Evolutionary conservation across 2,329 filamentous ascomycete species (phyloP), one percentile per base, ranked within the genome.

Genomic region (Penicillium sp.): DNA sequence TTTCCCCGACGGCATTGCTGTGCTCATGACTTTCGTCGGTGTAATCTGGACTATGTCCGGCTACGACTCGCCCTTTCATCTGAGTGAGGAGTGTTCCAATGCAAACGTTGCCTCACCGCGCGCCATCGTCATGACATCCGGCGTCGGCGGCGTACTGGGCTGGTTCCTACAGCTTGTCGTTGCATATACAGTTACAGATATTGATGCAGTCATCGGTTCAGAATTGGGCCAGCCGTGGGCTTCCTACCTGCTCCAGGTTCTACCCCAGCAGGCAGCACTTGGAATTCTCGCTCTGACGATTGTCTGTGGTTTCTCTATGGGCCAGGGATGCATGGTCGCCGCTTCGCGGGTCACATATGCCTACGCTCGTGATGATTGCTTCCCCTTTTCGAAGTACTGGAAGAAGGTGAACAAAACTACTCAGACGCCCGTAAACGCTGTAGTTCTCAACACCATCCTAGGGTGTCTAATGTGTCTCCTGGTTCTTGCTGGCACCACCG

Each of bases 61-160:
- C 40, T 89, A 88, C 67, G 86, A 89, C 69, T 81, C 81, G 0
- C 84, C 87, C 0, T 90, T 90, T 69, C 88, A 90, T 72, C 73
- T 90, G n/a, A 82, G 85, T 3, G 88, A 91, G 67, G 88, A 91
- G 71, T 90, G 88, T 71, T 86, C 84, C 56, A 90, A 90, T 62
- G 88, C 88, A 26, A 85, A 83, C 61, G 74, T 90, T 44, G 87
- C 88, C 27, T 83, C 86, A 9, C 88, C 88, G 0, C 82, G 88
- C 12, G 88, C 88, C 7, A 91, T 90, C 50, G 83, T 89, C 35
- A 76, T 90, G 67, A 90, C 88, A 0, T 85, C 85, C 1, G 82
- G 76, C 1, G 77, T 86, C 2, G 88, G 88, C 6, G 87, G 87
- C 1, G 58, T 87, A 2, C 79, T 88, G 58, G 88, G 88, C 44